These are phyloP conservation scores for Ceratobasidium sp. DNA, from an alignment of 1,284 basidiomycete species.

Conservation along the genomic window DNA sequence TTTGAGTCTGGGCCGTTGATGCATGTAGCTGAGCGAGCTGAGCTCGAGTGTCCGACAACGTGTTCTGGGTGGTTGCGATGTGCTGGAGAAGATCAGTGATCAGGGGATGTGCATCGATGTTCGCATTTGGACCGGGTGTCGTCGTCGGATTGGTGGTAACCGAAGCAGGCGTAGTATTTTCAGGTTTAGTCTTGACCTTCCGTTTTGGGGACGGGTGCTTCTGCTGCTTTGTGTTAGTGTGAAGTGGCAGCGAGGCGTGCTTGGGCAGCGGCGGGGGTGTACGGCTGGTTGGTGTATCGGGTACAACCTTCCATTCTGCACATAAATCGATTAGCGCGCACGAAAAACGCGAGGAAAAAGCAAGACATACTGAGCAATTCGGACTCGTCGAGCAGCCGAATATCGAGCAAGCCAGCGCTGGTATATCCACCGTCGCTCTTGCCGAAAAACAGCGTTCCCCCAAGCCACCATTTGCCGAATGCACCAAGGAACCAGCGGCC, in stretches of 20 bases:
- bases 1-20: conserved; percentile 69
- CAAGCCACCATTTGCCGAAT: conserved; percentile 88
- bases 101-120: conserved; percentile 56
- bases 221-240: conserved; percentile 48
- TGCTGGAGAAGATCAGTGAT: conserved; percentile 80
- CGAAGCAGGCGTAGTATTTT: neutral
- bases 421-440: conserved; percentile 71
- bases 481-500: conserved; percentile 79
- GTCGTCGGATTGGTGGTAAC: neutral
- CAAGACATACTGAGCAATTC: conserved; percentile 39
- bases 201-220: conserved; percentile 21
- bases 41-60: conserved; percentile 73
- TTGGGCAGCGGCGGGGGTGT: conserved; percentile 84
- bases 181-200: conserved; percentile 19
- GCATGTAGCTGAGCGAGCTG: conserved; percentile 77
- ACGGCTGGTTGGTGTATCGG: conserved; percentile 59
- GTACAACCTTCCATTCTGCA: conserved; percentile 26
- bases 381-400: conserved; percentile 44
- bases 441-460: conserved; percentile 67
- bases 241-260: conserved; percentile 76
- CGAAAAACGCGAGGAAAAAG: conserved; percentile 31
- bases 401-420: conserved; percentile 40
- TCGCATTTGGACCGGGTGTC: conserved; percentile 41
- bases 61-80: conserved; percentile 70
- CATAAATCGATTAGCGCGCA: conserved; percentile 7